These are phyloP conservation scores for Marchantia paleacea DNA, from an alignment of 225 moss, liverwort and hornwort species.

Conservation along the genomic window DNA sequence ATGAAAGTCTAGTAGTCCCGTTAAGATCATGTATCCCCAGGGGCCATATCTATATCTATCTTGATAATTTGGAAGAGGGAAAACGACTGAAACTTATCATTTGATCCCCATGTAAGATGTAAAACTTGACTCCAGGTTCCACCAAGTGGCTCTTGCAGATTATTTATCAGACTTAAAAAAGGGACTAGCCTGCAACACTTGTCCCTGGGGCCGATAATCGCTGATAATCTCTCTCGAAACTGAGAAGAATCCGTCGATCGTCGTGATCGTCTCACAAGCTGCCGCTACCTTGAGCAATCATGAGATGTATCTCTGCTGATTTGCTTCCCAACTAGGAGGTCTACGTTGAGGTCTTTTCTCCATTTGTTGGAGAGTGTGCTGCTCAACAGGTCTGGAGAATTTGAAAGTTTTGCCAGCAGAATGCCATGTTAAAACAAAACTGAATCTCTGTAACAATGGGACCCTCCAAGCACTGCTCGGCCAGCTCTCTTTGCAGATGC, in stretches of 20 bases:
- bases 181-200: background rate
- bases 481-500: background rate
- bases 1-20: too few relatives aligned
- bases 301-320: background rate
- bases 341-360: background rate
- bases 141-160: background rate
- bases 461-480: background rate
- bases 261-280: background rate
- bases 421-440: background rate
- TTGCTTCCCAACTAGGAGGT: background rate
- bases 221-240: background rate
- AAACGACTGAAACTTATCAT: background rate
- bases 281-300: background rate
- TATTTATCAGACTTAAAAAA: background rate
- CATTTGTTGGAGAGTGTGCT: background rate
- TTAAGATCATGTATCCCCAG: too few relatives aligned
- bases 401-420: background rate
- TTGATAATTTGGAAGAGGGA: background rate
- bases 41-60: too few relatives aligned
- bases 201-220: background rate
- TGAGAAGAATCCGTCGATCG: background rate
- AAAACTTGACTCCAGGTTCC: background rate
- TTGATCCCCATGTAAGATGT: background rate
- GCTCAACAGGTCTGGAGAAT: background rate
- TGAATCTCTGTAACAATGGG: too few relatives aligned